A percentile compares a stretch with the other conserved stretches of the same genome.
Conservation (phyloP, 2,329 filamentous ascomycete species). For the Chaetomiaceae sp. region DNA sequence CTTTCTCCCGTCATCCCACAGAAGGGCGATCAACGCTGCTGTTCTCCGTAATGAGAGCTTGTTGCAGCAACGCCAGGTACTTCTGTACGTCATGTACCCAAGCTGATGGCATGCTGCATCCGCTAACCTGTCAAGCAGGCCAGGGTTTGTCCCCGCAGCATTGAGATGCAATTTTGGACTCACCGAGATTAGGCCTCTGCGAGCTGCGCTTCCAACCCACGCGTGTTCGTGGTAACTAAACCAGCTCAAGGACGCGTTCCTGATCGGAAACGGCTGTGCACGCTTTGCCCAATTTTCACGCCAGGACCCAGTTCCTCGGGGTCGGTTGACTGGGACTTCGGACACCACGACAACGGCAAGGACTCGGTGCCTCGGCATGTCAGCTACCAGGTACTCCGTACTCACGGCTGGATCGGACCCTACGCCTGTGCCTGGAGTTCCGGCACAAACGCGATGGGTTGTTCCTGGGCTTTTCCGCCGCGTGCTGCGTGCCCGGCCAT, state of each 20-base stretch:
- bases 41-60: too few relatives aligned
- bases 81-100: neutral
- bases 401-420: too few relatives aligned
- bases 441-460: too few relatives aligned
- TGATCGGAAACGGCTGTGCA: neutral
- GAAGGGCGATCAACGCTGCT: neutral
- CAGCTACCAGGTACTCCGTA: too few relatives aligned
- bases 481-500: too few relatives aligned
- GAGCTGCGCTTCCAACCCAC: conserved; percentile 16
- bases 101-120: neutral
- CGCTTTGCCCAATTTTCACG: too few relatives aligned
- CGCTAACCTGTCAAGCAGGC: neutral
- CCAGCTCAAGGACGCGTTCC: conserved; percentile 11
- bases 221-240: conserved; percentile 1
- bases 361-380: too few relatives aligned
- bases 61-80: too few relatives aligned
- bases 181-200: conserved; percentile 26
- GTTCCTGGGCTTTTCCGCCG: too few relatives aligned
- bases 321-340: neutral
- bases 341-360: neutral
- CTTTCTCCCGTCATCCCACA: neutral
- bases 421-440: too few relatives aligned
- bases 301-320: too few relatives aligned
- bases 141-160: conserved; percentile 26
- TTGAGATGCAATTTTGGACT: conserved; percentile 39